Base-by-base conservation (phyloP, 1,284 basidiomycete genomes). In the Apiotrichum brassicae region DNA sequence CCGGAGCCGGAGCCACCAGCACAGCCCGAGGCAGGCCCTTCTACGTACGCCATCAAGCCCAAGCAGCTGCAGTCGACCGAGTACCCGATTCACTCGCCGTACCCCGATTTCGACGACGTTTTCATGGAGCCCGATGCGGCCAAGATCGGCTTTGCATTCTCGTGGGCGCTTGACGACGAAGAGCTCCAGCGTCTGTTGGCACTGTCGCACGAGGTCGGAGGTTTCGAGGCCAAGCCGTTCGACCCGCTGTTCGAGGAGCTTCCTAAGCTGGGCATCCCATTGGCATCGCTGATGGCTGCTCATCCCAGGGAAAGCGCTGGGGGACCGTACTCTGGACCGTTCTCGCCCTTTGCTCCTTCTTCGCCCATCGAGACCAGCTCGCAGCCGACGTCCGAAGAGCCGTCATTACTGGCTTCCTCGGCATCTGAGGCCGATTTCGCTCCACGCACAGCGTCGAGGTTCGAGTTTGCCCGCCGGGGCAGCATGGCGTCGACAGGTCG, bases 71-170 rank as follows among this genome's bases (percentile, higher is more conserved):
- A 23, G 56, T 53, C 36, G 22, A 45, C 55, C 34, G 52, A 54
- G 12, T 66, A 77, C 19, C 70, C 75, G 24, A 77, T 75, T 41
- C 73, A 80, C 53, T 87, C 80, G 66, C 85, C 87, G n/a, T 91
- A 89, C 77, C 87, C 87, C n/a, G 87, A 90, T 62, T 83, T 90
- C 55, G 87, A 90, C 55, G 80, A 79, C 42, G 49, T 60, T 16
- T 79, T 77, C 30, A 52, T 42, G 39, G 34, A 52, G 45, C 54
- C 54, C 37, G 51, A 56, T 8, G 51, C 60, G 2, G 57, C 59
- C 45, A 63, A 71, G 50, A 60, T 60, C 23, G 67, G 59, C 33
- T 68, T 70, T 39, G 62, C 58, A 14, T 69, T 66, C 51, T 57
- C 59, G 12, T 54, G 66, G 4, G 59, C 51, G 4, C 34, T 65